phyloP scores from a whole-genome alignment of 2,329 filamentous ascomycete genomes.

The Epichloe bromicola region DNA sequence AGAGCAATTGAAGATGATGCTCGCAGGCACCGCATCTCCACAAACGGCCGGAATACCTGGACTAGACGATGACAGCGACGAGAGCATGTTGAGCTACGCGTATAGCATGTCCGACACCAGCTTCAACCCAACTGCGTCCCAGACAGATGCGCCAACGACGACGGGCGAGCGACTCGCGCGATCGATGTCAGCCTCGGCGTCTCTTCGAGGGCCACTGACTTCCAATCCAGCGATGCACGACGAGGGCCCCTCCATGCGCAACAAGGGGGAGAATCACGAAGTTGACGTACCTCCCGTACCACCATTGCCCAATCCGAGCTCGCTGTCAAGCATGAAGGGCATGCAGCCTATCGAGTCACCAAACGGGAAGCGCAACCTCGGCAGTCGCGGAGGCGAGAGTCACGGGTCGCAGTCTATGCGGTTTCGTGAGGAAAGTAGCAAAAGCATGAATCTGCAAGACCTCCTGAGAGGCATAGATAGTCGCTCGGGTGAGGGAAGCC shows the following conservation, averaged over 20 bases:
- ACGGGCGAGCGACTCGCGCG: conserved; percentile 18
- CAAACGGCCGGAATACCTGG: conserved; percentile 24
- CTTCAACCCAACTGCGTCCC: conserved; percentile 32
- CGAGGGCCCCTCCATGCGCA: neutral
- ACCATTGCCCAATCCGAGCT: conserved; percentile 31
- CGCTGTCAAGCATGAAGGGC: conserved; percentile 17
- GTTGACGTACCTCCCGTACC: conserved; percentile 42
- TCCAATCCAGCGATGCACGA: conserved; percentile 28
- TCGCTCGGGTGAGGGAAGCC: conserved; percentile 29
- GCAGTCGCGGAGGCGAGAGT: conserved; percentile 30
- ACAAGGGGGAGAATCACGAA: conserved; percentile 11
- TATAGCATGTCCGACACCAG: conserved; percentile 54
- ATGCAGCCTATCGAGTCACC: conserved; percentile 6
- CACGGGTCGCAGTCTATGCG: conserved; percentile 20
- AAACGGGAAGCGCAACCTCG: conserved; percentile 18
- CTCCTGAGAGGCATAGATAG: conserved; percentile 39
- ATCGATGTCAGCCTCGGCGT: conserved; percentile 22
- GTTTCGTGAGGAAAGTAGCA: conserved; percentile 19
- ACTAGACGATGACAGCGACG: conserved; percentile 41
- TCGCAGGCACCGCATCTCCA: conserved; percentile 36
- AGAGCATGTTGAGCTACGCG: conserved; percentile 62
- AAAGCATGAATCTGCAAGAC: conserved; percentile 33
- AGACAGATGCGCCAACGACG: conserved; percentile 10
- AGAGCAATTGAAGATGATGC: conserved; percentile 49
- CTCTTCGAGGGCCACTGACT: conserved; percentile 25